Evolutionary conservation across 805 yeast species (phyloP).

Genomic region (Yarrowia phangngaensis): DNA sequence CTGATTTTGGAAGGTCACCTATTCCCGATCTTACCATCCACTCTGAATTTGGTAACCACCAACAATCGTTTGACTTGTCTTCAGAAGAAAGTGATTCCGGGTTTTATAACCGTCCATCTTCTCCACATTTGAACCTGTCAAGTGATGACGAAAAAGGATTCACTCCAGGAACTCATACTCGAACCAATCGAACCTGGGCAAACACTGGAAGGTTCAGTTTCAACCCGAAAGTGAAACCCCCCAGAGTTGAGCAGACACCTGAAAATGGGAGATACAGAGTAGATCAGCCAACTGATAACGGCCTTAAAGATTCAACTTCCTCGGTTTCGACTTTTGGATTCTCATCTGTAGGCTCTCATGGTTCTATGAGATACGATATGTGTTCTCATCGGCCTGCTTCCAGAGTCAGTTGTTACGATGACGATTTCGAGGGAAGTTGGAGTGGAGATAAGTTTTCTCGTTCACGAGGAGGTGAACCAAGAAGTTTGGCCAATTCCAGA

Average conservation of each 20-base stretch:
- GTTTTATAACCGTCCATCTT: background rate
- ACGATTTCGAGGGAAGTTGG: slow-evolving; percentile 5
- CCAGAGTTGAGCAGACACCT: no score
- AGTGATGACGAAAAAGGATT: slow-evolving; percentile 5
- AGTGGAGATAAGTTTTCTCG: background rate
- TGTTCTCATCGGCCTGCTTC: slow-evolving; percentile 1
- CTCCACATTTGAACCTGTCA: background rate
- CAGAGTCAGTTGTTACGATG: slow-evolving; percentile 6
- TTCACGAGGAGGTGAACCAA: no score
- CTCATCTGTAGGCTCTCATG: slow-evolving; percentile 9
- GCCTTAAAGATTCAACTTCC: slow-evolving; percentile 1
- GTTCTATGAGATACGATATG: slow-evolving; percentile 18
- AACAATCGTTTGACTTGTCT: background rate
- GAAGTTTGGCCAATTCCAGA: no score
- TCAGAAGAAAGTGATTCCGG: slow-evolving; percentile 10
- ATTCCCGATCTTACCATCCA: no score
- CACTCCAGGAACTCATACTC: background rate
- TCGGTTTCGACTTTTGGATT: slow-evolving; percentile 14
- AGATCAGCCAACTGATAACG: no score
- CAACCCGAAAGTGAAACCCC: no score
- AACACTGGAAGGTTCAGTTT: background rate
- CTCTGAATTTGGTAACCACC: no score
- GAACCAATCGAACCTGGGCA: slow-evolving; percentile 17
- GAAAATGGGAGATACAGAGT: no score
- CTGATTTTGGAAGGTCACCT: no score